These are phyloP conservation scores for Balakata baccata DNA, from an alignment of 345 rosid genomes.

Conservation along the genomic window DNA sequence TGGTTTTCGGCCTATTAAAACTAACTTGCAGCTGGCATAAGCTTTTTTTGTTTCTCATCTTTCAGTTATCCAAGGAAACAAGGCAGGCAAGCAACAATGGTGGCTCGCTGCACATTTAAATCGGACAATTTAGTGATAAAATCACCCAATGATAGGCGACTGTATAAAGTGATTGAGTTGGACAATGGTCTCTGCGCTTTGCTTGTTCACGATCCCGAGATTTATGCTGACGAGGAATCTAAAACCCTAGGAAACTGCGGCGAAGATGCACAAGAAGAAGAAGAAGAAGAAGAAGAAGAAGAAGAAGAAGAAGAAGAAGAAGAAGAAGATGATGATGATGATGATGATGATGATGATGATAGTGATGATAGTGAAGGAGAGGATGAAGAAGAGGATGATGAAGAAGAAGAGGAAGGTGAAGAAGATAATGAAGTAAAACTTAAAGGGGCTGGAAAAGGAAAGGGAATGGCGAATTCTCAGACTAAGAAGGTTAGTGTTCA, in stretches of 20 bases:
- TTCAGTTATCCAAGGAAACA: not conserved
- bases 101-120: constrained; percentile 31
- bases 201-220: constrained; percentile 94
- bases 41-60: not conserved
- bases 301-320: constrained; percentile 19
- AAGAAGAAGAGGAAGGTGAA: constrained; percentile 18
- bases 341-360: constrained; percentile 27
- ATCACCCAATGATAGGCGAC: constrained; percentile 74
- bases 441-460: constrained; percentile 3
- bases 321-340: constrained; percentile 24
- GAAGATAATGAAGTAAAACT: constrained; percentile 25
- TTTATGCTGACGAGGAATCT: constrained; percentile 41
- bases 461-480: constrained; percentile 38
- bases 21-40: not conserved
- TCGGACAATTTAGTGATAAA: constrained; percentile 66
- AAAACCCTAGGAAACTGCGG: constrained; percentile 12
- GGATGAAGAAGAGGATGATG: constrained; percentile 28
- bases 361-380: constrained; percentile 15
- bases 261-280: constrained; percentile 24
- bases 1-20: not conserved
- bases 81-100: constrained; percentile 31
- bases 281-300: constrained; percentile 19
- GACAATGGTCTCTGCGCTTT: constrained; percentile 76
- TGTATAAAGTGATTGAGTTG: constrained; percentile 67
- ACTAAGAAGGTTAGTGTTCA: constrained; percentile 59